Conservation (phyloP, 192 early-diverging fungal genomes). For the Coemansia sp. region DNA sequence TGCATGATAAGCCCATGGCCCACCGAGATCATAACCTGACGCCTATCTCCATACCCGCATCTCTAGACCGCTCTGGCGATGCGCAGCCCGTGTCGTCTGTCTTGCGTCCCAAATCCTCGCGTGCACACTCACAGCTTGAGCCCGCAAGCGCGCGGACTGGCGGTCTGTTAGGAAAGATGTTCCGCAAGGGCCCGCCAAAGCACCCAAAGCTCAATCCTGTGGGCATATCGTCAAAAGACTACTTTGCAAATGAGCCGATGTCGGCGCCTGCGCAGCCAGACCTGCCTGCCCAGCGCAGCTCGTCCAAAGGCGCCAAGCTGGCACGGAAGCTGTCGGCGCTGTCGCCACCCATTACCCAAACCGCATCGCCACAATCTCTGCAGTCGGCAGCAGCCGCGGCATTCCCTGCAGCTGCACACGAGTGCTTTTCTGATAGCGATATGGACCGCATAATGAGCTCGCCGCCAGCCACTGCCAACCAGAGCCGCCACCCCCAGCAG, state of each 20-base stretch:
- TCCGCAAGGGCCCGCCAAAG: slow-evolving; percentile 45
- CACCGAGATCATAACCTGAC: slow-evolving; percentile 5
- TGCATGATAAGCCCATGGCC: slow-evolving; percentile 9
- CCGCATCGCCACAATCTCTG: slow-evolving; percentile 15
- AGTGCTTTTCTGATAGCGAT: slow-evolving; percentile 20
- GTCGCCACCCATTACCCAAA: slow-evolving; percentile 11
- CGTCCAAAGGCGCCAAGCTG: slow-evolving; percentile 21
- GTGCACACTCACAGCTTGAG: not conserved
- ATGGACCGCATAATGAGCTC: not conserved
- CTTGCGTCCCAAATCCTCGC: slow-evolving; percentile 1
- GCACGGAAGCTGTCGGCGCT: slow-evolving; percentile 28
- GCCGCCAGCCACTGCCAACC: slow-evolving; percentile 12
- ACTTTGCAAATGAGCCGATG: slow-evolving; percentile 27
- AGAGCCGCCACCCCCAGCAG: not conserved
- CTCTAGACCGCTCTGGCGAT: not conserved
- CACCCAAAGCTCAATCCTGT: slow-evolving; percentile 44
- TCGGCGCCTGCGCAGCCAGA: slow-evolving; percentile 8
- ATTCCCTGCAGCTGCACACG: slow-evolving; percentile 9
- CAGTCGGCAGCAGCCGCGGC: slow-evolving; percentile 16
- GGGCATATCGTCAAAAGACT: slow-evolving; percentile 51
- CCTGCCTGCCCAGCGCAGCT: not conserved
- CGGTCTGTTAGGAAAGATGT: slow-evolving; percentile 46
- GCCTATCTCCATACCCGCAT: slow-evolving; percentile 9
- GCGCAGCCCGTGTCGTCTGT: not conserved
- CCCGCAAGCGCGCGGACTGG: slow-evolving; percentile 15